A percentile compares a stretch with the other conserved stretches of the same genome.
These are phyloP conservation scores for Apiotrichum mycotoxinovorans DNA, from an alignment of 1,284 basidiomycete species.

Conservation along the genomic window DNA sequence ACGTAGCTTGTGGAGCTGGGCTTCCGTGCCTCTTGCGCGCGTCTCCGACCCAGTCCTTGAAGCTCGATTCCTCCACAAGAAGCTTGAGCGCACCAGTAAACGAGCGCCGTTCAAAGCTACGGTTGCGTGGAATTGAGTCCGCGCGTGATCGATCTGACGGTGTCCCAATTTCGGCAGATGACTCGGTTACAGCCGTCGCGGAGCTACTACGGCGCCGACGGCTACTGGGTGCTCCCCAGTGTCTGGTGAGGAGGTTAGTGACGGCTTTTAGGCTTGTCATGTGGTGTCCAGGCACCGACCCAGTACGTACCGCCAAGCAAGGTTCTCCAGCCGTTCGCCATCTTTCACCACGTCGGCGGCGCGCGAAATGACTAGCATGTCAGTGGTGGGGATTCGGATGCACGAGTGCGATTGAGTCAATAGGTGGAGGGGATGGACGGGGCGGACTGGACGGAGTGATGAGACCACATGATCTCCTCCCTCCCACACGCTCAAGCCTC, in stretches of 20 bases:
- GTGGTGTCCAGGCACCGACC: not conserved
- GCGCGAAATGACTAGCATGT: conserved; percentile 37
- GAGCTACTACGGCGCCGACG: conserved; percentile 20
- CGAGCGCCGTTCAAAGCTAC: conserved; percentile 29
- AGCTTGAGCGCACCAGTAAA: conserved; percentile 41
- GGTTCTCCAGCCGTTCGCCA: conserved; percentile 43
- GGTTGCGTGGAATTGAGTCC: conserved; percentile 10
- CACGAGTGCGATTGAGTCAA: not conserved
- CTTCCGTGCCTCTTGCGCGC: conserved; percentile 27
- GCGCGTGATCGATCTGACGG: conserved; percentile 17
- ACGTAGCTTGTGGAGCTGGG: not conserved
- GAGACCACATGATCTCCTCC: not conserved
- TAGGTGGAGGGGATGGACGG: not conserved
- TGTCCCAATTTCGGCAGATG: conserved; percentile 28
- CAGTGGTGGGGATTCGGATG: not conserved
- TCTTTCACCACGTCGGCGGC: conserved; percentile 47
- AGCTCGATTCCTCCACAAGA: conserved; percentile 37
- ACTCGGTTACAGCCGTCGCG: conserved; percentile 28
- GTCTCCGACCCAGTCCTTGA: conserved; percentile 47
- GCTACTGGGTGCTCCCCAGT: conserved; percentile 32
- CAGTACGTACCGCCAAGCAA: conserved; percentile 38
- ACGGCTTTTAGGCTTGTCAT: not conserved
- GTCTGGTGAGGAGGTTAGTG: conserved; percentile 16
- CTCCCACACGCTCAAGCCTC: not conserved
- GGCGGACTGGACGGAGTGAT: not conserved